Base-by-base conservation (phyloP, 2,329 filamentous ascomycete genomes). In the Pestalotiopsis sp. region DNA sequence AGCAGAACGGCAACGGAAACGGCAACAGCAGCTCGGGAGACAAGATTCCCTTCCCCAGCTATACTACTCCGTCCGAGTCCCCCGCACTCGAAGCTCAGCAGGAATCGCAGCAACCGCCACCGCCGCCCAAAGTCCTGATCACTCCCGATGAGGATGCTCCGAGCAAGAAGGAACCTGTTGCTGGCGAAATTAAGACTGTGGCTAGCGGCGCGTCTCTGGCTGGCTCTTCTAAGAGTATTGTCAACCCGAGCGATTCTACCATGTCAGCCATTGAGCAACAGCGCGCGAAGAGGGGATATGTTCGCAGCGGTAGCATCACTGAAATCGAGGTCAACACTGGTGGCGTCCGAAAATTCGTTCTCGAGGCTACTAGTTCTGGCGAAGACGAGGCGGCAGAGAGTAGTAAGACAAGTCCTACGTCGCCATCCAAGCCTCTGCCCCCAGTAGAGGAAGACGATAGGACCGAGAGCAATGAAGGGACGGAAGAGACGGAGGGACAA, bases 291-390 rank as follows among this genome's bases (percentile, higher is more conserved):
- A 74, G 73, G 66, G 74, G 86, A 9, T 83, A 85, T 5, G 89
- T 90, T 4, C 85, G 91, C 66, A 93, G 90, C 71, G 92, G 92
- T 39, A 93, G 90, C 75, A 93, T 94, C 72, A 93, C 91, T 0
- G 91, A 94, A 78, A 92, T 92, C 69, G 84, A 92, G n/a, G 83
- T 93, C 64, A 90, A 94, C 73, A 83, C 90, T 4, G 90, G 90
- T 70, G 92, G 92, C 1, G 84, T 94, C 64, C 88, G 88, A 72
- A 94, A 94, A 78, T 87, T 93, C 38, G 87, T 94, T 1, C 83
- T 94, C 31, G 91, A 93, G 75, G 90, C 90, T 3, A 91, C 86
- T 31, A 90, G 86, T 66, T 75, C 75, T 72, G 87, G 85, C 20
- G 76, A 75, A n/a, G 74, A 74, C 7, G 75, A 74, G 23, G 74